Conservation (phyloP, 2,329 filamentous ascomycete species). For the Tricladium varicosporioides region DNA sequence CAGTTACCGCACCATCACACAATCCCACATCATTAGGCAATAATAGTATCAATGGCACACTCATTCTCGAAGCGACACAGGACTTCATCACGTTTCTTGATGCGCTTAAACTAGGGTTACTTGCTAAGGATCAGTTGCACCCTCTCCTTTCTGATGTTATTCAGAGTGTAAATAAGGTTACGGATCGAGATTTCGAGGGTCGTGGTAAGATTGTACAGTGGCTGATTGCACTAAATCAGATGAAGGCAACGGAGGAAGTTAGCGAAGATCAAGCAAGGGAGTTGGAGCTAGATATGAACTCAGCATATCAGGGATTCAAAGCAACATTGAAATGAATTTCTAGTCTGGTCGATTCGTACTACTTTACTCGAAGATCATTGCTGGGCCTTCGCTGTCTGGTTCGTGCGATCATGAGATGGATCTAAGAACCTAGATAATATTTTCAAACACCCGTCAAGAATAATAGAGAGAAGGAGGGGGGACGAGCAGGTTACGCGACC, state of each 20-base stretch:
- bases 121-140: conserved; percentile 96
- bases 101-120: conserved; percentile 84
- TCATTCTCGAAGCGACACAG: conserved; percentile 90
- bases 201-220: conserved; percentile 97
- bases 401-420: no score
- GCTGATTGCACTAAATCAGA: conserved; percentile 96
- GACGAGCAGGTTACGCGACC: no score
- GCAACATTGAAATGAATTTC: conserved; percentile 31
- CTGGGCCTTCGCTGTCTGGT: not conserved
- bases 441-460: no score
- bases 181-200: conserved; percentile 90
- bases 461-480: no score
- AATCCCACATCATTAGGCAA: conserved; percentile 41
- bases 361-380: not conserved
- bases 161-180: conserved; percentile 95
- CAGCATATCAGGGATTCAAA: conserved; percentile 93
- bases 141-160: conserved; percentile 93
- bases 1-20: conserved; percentile 54
- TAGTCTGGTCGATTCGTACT: not conserved
- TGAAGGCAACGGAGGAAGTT: conserved; percentile 92
- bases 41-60: conserved; percentile 45
- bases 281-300: conserved; percentile 88
- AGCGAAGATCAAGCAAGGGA: conserved; percentile 84
- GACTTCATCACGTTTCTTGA: conserved; percentile 99
- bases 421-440: no score